Evolutionary conservation across 1,284 basidiomycete species (phyloP).

Genomic region (Ustilago nuda): DNA sequence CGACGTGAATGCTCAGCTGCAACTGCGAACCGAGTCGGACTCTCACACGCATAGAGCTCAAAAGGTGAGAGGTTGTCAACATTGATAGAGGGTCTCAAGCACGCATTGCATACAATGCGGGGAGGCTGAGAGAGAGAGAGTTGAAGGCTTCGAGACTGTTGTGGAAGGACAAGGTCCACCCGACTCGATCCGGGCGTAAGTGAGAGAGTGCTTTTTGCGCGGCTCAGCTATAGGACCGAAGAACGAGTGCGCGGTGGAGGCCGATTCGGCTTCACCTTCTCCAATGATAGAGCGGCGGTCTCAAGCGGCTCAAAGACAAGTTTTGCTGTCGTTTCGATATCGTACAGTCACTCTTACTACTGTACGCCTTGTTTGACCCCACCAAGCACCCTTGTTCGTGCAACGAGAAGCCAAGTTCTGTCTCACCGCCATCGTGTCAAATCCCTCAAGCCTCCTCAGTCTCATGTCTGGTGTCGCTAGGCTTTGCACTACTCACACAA

Average conservation of each 20-base stretch:
- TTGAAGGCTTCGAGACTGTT: slow-evolving; percentile 19
- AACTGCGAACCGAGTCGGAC: not conserved
- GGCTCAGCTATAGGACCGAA: not conserved
- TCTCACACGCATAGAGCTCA: not conserved
- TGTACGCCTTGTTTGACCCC: not conserved
- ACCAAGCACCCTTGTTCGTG: not conserved
- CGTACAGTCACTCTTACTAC: not conserved
- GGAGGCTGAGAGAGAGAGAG: not conserved
- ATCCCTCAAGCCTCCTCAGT: not conserved
- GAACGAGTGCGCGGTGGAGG: slow-evolving; percentile 6
- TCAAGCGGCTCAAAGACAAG: not conserved
- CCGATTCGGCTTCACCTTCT: slow-evolving; percentile 4
- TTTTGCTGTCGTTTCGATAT: not conserved
- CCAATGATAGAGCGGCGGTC: not conserved
- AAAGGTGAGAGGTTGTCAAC: not conserved
- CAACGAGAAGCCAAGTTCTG: not conserved
- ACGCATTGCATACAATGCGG: not conserved
- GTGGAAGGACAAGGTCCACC: slow-evolving; percentile 6
- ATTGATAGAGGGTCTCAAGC: not conserved
- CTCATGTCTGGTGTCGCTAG: too few relatives aligned
- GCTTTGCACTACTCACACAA: too few relatives aligned
- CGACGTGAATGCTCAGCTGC: slow-evolving; percentile 20
- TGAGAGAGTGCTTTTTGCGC: not conserved
- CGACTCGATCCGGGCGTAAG: slow-evolving; percentile 37
- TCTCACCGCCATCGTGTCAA: not conserved